Evolutionary conservation across 495 filamentous ascomycete species (phyloP).

Genomic region (Oidiodendron maius): DNA sequence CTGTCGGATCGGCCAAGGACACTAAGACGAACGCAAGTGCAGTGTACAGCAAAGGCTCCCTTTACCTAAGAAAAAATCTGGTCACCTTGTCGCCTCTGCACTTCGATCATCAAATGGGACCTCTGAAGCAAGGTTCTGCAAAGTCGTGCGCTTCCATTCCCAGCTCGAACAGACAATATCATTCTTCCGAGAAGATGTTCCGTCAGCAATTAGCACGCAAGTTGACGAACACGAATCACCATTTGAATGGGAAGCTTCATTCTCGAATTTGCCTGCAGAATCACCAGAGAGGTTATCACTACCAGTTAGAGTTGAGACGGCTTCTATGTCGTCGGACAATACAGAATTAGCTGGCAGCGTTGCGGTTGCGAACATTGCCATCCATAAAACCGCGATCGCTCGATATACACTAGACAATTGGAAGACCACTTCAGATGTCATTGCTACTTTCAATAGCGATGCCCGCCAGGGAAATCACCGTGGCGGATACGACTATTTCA

Average conservation of each 20-base stretch:
- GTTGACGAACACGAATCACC: slow-evolving; percentile 87
- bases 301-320: slow-evolving; percentile 71
- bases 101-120: no score
- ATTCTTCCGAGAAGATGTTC: slow-evolving; percentile 87
- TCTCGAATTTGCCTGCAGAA: slow-evolving; percentile 77
- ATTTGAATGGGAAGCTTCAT: slow-evolving; percentile 81
- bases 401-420: slow-evolving; percentile 96
- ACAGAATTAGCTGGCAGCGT: slow-evolving; percentile 76
- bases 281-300: slow-evolving; percentile 53
- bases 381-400: slow-evolving; percentile 81
- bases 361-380: slow-evolving; percentile 81
- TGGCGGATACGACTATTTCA: slow-evolving; percentile 78
- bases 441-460: slow-evolving; percentile 80
- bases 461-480: slow-evolving; percentile 58
- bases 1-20: no score
- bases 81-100: slow-evolving; percentile 90
- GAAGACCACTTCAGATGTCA: slow-evolving; percentile 94
- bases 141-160: slow-evolving; percentile 93
- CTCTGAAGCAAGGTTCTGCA: slow-evolving; percentile 66
- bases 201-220: slow-evolving; percentile 87
- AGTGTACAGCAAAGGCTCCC: slow-evolving; percentile 66
- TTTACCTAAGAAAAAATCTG: slow-evolving; percentile 97
- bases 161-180: slow-evolving; percentile 91
- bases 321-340: slow-evolving; percentile 83
- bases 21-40: no score